phyloP scores from a whole-genome alignment of 371 early-diverging fungal species.

The Smittium culicis region DNA sequence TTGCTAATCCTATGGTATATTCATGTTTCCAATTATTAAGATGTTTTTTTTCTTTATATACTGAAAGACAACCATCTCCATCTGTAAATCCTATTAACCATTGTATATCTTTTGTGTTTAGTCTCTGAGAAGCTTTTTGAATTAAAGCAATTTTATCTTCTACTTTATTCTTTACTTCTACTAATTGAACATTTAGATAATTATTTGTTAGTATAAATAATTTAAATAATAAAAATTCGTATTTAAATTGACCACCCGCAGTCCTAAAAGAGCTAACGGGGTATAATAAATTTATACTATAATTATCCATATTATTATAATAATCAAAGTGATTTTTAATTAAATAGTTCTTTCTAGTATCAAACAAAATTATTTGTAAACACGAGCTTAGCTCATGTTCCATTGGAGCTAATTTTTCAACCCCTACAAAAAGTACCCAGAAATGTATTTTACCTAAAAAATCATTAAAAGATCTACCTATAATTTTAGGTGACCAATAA shows the following conservation, averaged over 20 bases:
- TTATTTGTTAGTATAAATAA: slow-evolving; percentile 21
- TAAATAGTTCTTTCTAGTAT: slow-evolving; percentile 15
- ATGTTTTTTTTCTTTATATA: slow-evolving; percentile 11
- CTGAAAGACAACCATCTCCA: slow-evolving; percentile 17
- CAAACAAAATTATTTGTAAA: slow-evolving; percentile 13
- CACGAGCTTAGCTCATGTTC: slow-evolving; percentile 1
- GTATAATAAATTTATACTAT: slow-evolving; percentile 7
- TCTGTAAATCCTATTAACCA: slow-evolving; percentile 16
- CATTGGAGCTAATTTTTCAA: slow-evolving; percentile 13
- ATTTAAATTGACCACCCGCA: slow-evolving; percentile 12
- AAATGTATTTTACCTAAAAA: slow-evolving; percentile 41
- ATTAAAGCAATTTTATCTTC: slow-evolving; percentile 7
- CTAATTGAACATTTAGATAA: slow-evolving; percentile 16
- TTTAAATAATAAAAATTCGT: slow-evolving; percentile 16
- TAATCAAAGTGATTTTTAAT: slow-evolving; percentile 4
- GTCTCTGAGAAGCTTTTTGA: slow-evolving; percentile 13
- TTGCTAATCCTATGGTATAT: slow-evolving; percentile 15
- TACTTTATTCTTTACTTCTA: slow-evolving; percentile 8
- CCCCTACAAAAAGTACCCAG: slow-evolving; percentile 31
- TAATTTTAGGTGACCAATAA: slow-evolving; percentile 45
- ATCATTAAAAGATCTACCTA: slow-evolving; percentile 42
- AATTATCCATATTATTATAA: slow-evolving; percentile 2
- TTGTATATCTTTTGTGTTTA: slow-evolving; percentile 16
- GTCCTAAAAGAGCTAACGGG: not conserved
- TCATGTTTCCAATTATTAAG: slow-evolving; percentile 13